Base-by-base conservation (phyloP, 1,139 yeast genomes). In the Nakaseomyces bracarensis region DNA sequence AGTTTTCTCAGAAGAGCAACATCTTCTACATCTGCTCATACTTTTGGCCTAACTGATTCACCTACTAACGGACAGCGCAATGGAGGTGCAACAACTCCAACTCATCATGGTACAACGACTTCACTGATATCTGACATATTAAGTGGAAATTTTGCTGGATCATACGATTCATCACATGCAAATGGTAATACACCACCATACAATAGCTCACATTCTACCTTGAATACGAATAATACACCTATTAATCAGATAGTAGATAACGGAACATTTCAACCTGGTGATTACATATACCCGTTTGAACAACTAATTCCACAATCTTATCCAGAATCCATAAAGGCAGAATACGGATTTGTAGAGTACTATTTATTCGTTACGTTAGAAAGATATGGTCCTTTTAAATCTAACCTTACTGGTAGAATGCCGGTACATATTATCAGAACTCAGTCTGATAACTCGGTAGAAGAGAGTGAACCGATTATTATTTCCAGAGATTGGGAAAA, bases 401-500 rank as follows among this genome's bases (percentile, higher is more conserved):
- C 86, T 34, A 83, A 82, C 53, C 64, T 91, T 27, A 55, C 67
- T 3, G 94, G 89, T 1, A 68, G 70, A 46, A 63, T 75, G 38
- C 84, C 85, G 1, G 72, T 91, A 1, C 70, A 69, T 3, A 67
- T 91, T 20, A 75, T 91, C 5, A 69, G 98, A 49, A 73, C 87
- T 0, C 91, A 89, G 7, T 72, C 86, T 0, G 89, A 82, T 46
- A 75, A 74, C 36, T 83, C 86, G 42, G 72, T 82, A 33, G 97
- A 91, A 59, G 89, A 85, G 54, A 80, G 83, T 47, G 98, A 91
- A 59, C 97, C 98, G 0, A 91, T 91, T 42, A 85, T 87, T 4
- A 87, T 91, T 33, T 72, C 83, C 13, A 71, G 94, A 49, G 91
- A 84, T 52, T 91, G 98, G 98, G 97, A 91, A 60, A 89, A 84